Conservation (phyloP, 148 eudicot genomes). For the Simmondsia chinensis region DNA sequence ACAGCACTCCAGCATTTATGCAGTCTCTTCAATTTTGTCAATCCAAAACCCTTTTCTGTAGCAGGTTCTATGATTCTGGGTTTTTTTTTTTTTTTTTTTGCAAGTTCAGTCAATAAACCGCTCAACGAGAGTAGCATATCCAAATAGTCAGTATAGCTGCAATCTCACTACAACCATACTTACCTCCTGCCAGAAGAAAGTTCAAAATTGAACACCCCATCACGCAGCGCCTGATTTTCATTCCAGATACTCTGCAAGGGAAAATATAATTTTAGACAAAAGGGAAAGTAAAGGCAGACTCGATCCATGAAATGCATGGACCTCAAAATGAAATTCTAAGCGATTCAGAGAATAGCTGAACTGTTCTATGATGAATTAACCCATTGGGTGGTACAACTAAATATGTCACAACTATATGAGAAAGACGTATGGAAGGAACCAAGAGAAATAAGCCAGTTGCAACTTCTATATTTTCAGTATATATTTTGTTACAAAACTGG, state of each 20-base stretch:
- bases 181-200: slow-evolving; percentile 58
- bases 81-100: too few relatives aligned
- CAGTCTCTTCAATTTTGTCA: slow-evolving; percentile 32
- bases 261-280: background rate
- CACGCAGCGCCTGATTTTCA: slow-evolving; percentile 20
- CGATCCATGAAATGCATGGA: too few relatives aligned
- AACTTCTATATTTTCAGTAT: background rate
- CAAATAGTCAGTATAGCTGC: background rate
- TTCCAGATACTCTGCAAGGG: slow-evolving; percentile 24
- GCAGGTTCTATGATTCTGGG: slow-evolving; percentile 33
- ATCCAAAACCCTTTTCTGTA: slow-evolving; percentile 27
- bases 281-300: background rate
- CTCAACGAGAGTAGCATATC: slow-evolving; percentile 8
- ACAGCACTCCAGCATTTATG: slow-evolving; percentile 43
- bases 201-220: slow-evolving; percentile 34
- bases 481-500: background rate
- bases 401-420: too few relatives aligned
- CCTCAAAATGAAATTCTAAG: too few relatives aligned
- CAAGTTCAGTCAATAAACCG: too few relatives aligned
- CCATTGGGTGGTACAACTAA: too few relatives aligned
- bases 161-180: background rate
- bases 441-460: background rate
- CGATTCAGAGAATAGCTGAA: too few relatives aligned
- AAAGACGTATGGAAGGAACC: too few relatives aligned
- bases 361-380: too few relatives aligned